phyloP scores from a whole-genome alignment of 2,329 filamentous ascomycete genomes.

The Colletotrichum sp. region DNA sequence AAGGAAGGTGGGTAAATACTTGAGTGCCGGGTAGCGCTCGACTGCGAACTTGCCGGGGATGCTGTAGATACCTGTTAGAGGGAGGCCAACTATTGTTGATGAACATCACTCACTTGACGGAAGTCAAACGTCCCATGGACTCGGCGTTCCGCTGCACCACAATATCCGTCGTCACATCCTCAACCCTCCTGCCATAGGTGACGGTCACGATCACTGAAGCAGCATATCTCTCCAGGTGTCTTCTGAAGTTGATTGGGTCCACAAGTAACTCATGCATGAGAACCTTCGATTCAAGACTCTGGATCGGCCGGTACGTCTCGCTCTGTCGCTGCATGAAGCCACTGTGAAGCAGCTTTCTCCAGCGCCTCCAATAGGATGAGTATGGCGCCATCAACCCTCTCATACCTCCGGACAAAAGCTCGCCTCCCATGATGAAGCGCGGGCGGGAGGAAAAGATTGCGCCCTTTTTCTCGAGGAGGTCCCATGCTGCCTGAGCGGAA shows the following conservation, averaged over 20 bases:
- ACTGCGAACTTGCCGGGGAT: conserved; percentile 40
- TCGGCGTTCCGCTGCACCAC: conserved; percentile 43
- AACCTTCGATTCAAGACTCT: conserved; percentile 45
- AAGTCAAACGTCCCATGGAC: conserved; percentile 46
- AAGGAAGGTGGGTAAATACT: conserved; percentile 40
- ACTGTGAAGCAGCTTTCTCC: conserved; percentile 46
- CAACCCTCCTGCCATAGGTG: conserved; percentile 42
- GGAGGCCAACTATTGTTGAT: too few relatives aligned
- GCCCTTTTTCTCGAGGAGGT: conserved; percentile 47
- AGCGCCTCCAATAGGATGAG: conserved; percentile 44
- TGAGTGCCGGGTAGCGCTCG: conserved; percentile 44
- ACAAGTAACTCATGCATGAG: conserved; percentile 42
- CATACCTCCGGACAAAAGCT: conserved; percentile 44
- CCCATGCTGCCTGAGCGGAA: conserved; percentile 47
- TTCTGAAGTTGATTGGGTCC: conserved; percentile 32
- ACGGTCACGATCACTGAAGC: conserved; percentile 48
- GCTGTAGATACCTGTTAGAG: background rate
- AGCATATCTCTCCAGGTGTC: conserved; percentile 39
- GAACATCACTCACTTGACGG: conserved; percentile 39
- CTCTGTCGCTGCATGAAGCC: conserved; percentile 49
- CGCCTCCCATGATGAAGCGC: conserved; percentile 50
- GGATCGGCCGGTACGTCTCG: conserved; percentile 44
- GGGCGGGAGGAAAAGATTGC: conserved; percentile 49
- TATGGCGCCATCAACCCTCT: conserved; percentile 50
- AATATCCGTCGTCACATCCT: conserved; percentile 38